Conservation (phyloP, 192 early-diverging fungal species). For the Linnemannia schmuckeri region DNA sequence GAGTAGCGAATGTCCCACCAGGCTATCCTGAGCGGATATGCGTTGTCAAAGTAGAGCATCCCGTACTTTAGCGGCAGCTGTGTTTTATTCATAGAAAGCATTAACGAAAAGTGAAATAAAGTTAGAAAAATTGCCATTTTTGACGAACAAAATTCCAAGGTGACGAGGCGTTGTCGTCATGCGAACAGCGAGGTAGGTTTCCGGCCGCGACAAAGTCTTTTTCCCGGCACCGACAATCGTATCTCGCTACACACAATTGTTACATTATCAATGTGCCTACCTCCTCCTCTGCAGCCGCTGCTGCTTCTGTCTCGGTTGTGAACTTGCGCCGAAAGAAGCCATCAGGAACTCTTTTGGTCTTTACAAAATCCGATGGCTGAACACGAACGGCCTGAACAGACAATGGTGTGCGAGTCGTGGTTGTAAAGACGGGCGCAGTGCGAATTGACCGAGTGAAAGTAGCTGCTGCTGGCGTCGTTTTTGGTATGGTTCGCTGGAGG, state of each 20-base stretch:
- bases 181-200: not conserved
- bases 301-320: constrained; percentile 13
- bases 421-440: not conserved
- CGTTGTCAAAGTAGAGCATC: constrained; percentile 51
- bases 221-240: no score
- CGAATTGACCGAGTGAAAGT: not conserved
- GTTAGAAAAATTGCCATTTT: constrained; percentile 10
- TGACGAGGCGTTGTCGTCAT: not conserved
- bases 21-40: constrained; percentile 55
- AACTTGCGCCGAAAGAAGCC: constrained; percentile 2
- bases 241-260: not conserved
- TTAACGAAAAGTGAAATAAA: not conserved
- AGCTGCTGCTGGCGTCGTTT: not conserved
- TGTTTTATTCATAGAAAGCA: not conserved
- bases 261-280: not conserved
- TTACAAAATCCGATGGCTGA: not conserved
- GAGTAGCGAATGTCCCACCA: constrained; percentile 52
- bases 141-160: not conserved
- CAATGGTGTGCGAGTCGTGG: not conserved
- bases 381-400: not conserved
- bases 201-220: no score
- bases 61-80: constrained; percentile 51
- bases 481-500: not conserved
- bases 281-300: constrained; percentile 25
- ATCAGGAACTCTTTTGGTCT: constrained; percentile 10